These are phyloP conservation scores for Secale cereale DNA, from an alignment of 176 grass and related monocot genomes.

Conservation along the genomic window DNA sequence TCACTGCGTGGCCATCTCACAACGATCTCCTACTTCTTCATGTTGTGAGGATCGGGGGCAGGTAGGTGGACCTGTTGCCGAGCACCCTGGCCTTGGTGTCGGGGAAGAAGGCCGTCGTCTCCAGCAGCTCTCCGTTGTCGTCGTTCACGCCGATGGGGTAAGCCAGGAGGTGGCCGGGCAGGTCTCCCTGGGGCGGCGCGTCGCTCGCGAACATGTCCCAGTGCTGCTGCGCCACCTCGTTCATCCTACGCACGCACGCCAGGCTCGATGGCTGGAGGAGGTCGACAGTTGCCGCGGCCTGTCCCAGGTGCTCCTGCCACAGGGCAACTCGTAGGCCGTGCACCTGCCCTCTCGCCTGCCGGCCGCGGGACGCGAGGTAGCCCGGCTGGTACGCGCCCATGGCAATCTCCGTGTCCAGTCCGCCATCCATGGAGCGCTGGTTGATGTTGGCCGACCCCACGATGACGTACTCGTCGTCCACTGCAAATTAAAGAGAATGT, in stretches of 20 bases:
- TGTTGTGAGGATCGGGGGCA: conserved; percentile 65
- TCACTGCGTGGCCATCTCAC: too few species aligned
- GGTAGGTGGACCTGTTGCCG: conserved; percentile 35
- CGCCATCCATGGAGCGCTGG: conserved; percentile 69
- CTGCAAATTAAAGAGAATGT: too few species aligned
- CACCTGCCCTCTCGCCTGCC: conserved; percentile 34
- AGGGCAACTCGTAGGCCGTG: conserved; percentile 54
- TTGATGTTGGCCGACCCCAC: conserved; percentile 81
- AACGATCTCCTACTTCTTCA: neutral
- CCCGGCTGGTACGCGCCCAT: conserved; percentile 68
- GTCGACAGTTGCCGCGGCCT: neutral
- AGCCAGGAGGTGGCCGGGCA: conserved; percentile 59
- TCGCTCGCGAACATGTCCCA: conserved; percentile 46
- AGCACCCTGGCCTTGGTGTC: conserved; percentile 55
- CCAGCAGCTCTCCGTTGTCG: conserved; percentile 25
- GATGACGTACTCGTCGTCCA: conserved; percentile 74
- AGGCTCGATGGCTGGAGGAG: conserved; percentile 29
- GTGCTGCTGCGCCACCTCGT: conserved; percentile 25
- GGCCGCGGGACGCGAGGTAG: conserved; percentile 16
- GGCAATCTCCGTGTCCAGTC: conserved; percentile 60
- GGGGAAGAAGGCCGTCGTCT: conserved; percentile 28
- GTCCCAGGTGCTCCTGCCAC: conserved; percentile 57
- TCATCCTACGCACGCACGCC: conserved; percentile 42
- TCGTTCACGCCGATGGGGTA: conserved; percentile 40
- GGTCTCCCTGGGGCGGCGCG: conserved; percentile 2